Evolutionary conservation across 192 early-diverging fungal species (phyloP).

Genomic region (Irineochytrium annulatum): DNA sequence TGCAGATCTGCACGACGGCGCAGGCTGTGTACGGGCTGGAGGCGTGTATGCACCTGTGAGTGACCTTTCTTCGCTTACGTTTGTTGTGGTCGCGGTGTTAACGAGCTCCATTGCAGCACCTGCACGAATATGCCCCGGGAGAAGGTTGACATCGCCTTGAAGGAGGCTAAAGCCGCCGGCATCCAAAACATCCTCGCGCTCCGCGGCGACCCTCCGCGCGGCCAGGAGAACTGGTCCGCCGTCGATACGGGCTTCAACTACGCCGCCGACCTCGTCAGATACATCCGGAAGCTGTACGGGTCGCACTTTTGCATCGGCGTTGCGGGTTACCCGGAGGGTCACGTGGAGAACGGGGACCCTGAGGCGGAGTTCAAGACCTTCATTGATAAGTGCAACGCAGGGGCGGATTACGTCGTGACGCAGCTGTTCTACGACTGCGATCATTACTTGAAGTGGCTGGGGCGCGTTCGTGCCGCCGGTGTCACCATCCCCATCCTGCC

Average conservation of each 20-base stretch:
- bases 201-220: slow-evolving; percentile 89
- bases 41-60: slow-evolving; percentile 88
- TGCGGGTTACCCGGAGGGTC: slow-evolving; percentile 95
- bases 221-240: slow-evolving; percentile 73
- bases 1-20: slow-evolving; percentile 64
- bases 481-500: slow-evolving; percentile 73
- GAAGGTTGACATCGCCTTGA: slow-evolving; percentile 81
- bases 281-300: slow-evolving; percentile 85
- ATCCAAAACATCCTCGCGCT: slow-evolving; percentile 97
- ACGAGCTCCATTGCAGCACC: slow-evolving; percentile 50
- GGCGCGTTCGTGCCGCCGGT: slow-evolving; percentile 68
- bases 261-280: slow-evolving; percentile 83
- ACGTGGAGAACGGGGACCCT: slow-evolving; percentile 67
- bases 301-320: slow-evolving; percentile 96
- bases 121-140: slow-evolving; percentile 95
- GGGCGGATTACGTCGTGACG: slow-evolving; percentile 89
- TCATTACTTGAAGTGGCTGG: slow-evolving; percentile 76
- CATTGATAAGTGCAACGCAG: slow-evolving; percentile 86
- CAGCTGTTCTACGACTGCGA: slow-evolving; percentile 95
- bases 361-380: slow-evolving; percentile 77
- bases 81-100: neutral
- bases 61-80: neutral
- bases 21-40: slow-evolving; percentile 93
- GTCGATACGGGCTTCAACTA: slow-evolving; percentile 84
- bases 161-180: slow-evolving; percentile 83